phyloP scores from a whole-genome alignment of 1,284 basidiomycete genomes.

The Cyathus olla region DNA sequence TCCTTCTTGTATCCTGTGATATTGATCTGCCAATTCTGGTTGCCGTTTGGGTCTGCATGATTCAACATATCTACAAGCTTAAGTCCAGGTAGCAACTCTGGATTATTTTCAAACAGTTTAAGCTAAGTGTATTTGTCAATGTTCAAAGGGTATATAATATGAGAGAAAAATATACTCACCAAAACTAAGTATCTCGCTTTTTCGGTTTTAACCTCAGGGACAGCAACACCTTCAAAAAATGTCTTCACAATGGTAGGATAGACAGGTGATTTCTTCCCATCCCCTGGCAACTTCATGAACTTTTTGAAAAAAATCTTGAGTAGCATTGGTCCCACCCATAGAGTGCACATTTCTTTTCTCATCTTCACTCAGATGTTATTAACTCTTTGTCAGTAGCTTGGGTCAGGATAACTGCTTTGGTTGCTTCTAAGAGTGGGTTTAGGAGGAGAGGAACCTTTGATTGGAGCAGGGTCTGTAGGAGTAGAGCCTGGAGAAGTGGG shows the following conservation, averaged over 20 bases:
- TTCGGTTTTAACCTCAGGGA: too few species aligned
- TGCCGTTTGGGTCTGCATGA: neutral
- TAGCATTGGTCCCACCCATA: neutral
- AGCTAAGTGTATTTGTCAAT: neutral
- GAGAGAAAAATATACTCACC: too few species aligned
- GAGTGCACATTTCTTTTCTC: neutral
- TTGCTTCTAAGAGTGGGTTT: neutral
- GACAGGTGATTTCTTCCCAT: neutral
- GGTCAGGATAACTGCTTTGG: neutral
- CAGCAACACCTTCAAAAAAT: neutral
- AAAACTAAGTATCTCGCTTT: too few species aligned
- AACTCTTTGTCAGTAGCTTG: neutral
- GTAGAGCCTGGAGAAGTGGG: too few species aligned
- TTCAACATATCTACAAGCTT: neutral
- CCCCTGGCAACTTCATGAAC: neutral
- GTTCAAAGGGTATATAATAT: neutral
- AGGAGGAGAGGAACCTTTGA: neutral
- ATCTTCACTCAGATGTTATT: neutral
- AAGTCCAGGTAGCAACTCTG: neutral
- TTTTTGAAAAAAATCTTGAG: neutral
- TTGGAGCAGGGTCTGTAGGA: too few species aligned
- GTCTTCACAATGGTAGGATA: neutral
- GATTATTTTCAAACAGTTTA: neutral
- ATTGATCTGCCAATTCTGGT: neutral
- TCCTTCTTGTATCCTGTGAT: neutral